Percentiles rank a stretch among this genome's conserved stretches.
phyloP scores from a whole-genome alignment of 2,329 filamentous ascomycete species.

The Cladophialophora bantiana region DNA sequence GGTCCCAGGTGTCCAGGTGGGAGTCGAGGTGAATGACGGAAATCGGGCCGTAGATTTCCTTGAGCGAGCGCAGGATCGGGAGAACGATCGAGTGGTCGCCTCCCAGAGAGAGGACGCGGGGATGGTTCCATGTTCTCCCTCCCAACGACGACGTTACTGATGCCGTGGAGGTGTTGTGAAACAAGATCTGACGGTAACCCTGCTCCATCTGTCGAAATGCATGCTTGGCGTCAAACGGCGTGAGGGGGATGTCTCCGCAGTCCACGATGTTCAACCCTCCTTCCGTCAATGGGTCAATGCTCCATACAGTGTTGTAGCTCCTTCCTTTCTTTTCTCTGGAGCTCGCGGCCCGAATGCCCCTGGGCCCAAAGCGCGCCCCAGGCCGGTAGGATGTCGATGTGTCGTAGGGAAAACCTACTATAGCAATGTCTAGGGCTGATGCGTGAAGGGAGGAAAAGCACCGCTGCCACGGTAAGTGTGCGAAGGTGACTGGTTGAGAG shows the following conservation, averaged over 20 bases:
- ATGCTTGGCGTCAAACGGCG: conserved; percentile 83
- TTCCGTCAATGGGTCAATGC: conserved; percentile 41
- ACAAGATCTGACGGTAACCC: conserved; percentile 78
- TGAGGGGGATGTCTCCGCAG: conserved; percentile 84
- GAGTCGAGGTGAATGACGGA: conserved; percentile 70
- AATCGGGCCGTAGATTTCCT: conserved; percentile 71
- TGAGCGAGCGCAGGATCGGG: conserved; percentile 62
- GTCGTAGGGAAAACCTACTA: conserved; percentile 47
- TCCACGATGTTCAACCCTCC: conserved; percentile 68
- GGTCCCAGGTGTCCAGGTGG: conserved; percentile 72
- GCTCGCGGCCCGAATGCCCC: conserved; percentile 44
- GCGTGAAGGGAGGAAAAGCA: conserved; percentile 41
- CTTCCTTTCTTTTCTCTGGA: conserved; percentile 43
- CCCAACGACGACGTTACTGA: conserved; percentile 43
- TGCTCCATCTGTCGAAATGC: conserved; percentile 85
- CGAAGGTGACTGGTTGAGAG: conserved; percentile 44
- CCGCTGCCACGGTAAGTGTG: conserved; percentile 43
- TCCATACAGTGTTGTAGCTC: conserved; percentile 44
- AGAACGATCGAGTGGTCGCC: conserved; percentile 55
- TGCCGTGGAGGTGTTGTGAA: conserved; percentile 66
- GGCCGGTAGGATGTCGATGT: conserved; percentile 45
- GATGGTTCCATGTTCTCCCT: conserved; percentile 70
- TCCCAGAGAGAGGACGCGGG: conserved; percentile 76
- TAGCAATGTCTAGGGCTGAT: conserved; percentile 43
- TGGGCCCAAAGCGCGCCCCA: conserved; percentile 46